Evolutionary conservation across 192 early-diverging fungal species (phyloP), one percentile per base, ranked within the genome.

Genomic region (Backusella liffmaniae): DNA sequence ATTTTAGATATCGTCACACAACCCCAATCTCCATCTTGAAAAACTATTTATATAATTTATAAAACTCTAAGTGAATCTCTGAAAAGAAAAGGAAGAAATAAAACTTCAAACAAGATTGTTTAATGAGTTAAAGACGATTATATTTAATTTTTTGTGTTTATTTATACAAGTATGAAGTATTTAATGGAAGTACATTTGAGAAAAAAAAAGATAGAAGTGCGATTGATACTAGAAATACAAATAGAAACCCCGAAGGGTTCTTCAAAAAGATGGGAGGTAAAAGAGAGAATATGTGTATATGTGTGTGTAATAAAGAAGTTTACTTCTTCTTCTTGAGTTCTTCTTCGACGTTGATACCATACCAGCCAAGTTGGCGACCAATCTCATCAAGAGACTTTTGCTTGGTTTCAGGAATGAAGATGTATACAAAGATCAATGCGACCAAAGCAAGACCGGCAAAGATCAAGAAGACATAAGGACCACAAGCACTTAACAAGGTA

Each of bases 321-420:
- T 62, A 62, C 56, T 62, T 62, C 56, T 62, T 62, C 56, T 62
- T 62, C 12, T 23, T 29, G 56, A 62, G 56, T 29, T 23, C 56
- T 29, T 62, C 56, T 4, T 23, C 21, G 1, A 62, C 13, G 23
- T 70, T 74, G 67, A 79, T 73, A 65, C 73, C 76, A n/a, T 42
- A 73, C 82, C 73, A 84, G 72, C 80, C 80, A 5, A 81, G 37
- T 10, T 77, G 41, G 23, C 67, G 69, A 84, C 84, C 81, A 23
- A 88, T 85, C 35, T 93, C 90, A 66, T 94, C 93, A 41, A 87
- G 77, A 41, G 84, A 80, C 76, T 88, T 78, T 21, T 84, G 82
- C 74, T 88, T 85, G 30, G 88, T 90, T 75, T 90, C 90, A 4
- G 84, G 88, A n/a, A 91, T 82, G 39, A 83, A 82, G 32, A 67